phyloP scores from a whole-genome alignment of 2,329 filamentous ascomycete species.

The Cercospora canescens region DNA sequence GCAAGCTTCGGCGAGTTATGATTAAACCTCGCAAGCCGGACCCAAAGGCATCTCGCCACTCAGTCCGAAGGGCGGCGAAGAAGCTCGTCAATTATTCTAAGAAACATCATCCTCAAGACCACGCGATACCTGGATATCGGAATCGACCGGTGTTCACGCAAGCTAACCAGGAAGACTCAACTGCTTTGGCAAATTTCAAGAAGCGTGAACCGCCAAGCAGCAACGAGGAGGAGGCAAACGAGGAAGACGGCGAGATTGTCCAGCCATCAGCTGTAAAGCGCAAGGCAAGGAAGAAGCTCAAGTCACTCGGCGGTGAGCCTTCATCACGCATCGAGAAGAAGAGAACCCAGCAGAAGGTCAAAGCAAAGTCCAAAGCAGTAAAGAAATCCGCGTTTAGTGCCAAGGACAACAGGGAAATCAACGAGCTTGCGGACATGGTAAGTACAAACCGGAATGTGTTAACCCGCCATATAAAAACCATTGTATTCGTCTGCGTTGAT shows the following conservation, averaged over 20 bases:
- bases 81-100: conserved; percentile 28
- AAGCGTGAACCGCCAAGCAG: conserved; percentile 6
- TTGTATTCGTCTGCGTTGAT: background rate
- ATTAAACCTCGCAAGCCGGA: conserved; percentile 19
- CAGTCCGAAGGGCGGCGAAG: conserved; percentile 21
- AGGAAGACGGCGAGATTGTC: background rate
- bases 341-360: background rate
- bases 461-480: background rate
- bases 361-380: background rate
- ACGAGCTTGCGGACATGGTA: conserved; percentile 11
- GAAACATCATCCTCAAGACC: conserved; percentile 31
- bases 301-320: conserved; percentile 4
- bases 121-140: conserved; percentile 22
- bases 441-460: no score
- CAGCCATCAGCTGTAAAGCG: background rate
- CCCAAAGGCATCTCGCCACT: conserved; percentile 27
- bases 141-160: conserved; percentile 12
- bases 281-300: conserved; percentile 18
- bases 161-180: background rate
- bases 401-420: background rate
- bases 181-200: background rate
- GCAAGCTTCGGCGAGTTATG: background rate
- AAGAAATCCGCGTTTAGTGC: background rate
- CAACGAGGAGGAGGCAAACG: background rate
- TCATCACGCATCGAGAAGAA: background rate